Percentiles rank a stretch among this genome's conserved stretches.
These are phyloP conservation scores for Zancudomyces culisetae DNA, from an alignment of 371 early-diverging fungal genomes.

Conservation along the genomic window DNA sequence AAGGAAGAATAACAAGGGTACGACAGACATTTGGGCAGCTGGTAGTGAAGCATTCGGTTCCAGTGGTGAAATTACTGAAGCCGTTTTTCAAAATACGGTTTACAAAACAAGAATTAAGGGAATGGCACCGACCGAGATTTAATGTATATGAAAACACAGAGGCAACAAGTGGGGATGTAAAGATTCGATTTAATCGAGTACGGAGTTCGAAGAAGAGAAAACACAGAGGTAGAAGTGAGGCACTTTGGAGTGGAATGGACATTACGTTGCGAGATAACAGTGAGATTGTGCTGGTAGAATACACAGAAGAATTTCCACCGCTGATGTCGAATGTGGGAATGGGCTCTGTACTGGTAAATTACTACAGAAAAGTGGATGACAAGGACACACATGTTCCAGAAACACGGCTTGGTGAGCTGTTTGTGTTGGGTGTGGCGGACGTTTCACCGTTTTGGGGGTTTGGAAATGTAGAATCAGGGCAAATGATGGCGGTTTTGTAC, in stretches of 20 bases:
- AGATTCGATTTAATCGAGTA: conserved; percentile 33
- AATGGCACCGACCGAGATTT: conserved; percentile 81
- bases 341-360: conserved; percentile 91
- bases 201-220: conserved; percentile 29
- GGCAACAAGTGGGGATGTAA: too few relatives aligned
- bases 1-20: conserved; percentile 52
- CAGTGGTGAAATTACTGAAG: conserved; percentile 75
- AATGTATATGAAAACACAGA: conserved; percentile 32
- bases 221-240: conserved; percentile 52
- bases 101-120: conserved; percentile 70
- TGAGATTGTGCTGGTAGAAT: conserved; percentile 82
- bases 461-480: conserved; percentile 89
- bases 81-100: conserved; percentile 77
- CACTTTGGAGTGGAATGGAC: conserved; percentile 66
- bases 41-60: conserved; percentile 81
- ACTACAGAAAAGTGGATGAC: conserved; percentile 84
- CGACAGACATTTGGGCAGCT: conserved; percentile 80
- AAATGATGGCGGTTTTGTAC: conserved; percentile 66
- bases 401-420: conserved; percentile 65
- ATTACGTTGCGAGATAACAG: conserved; percentile 76
- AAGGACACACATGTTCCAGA: conserved; percentile 59
- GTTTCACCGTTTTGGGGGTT: conserved; percentile 94
- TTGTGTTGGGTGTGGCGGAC: conserved; percentile 84
- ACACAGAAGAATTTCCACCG: conserved; percentile 97
- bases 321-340: conserved; percentile 91